phyloP scores from a whole-genome alignment of 2,329 filamentous ascomycete species.

The Aureobasidium sp. region DNA sequence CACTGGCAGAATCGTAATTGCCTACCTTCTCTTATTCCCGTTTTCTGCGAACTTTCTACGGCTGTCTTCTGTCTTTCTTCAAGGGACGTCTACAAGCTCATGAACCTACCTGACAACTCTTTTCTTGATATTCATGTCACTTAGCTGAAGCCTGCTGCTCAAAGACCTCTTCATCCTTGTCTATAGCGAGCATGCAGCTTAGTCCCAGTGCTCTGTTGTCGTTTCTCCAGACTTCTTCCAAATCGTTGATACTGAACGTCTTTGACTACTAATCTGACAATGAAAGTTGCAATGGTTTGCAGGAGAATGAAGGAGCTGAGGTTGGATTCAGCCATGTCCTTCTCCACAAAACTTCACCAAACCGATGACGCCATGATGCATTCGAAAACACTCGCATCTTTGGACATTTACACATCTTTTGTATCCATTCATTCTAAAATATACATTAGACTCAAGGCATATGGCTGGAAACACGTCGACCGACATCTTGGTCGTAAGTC shows the following conservation, averaged over 20 bases:
- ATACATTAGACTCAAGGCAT: not conserved
- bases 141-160: not conserved
- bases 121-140: not conserved
- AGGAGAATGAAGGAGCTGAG: not conserved
- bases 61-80: not conserved
- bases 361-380: constrained; percentile 9
- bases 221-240: no score
- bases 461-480: constrained; percentile 9
- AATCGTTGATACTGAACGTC: not conserved
- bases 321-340: not conserved
- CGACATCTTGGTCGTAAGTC: constrained; percentile 6
- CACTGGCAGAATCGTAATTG: not conserved
- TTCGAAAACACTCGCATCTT: not conserved
- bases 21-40: not conserved
- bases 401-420: not conserved
- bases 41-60: no score
- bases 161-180: not conserved
- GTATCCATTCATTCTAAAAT: not conserved
- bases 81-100: not conserved
- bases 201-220: not conserved
- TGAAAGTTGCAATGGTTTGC: not conserved
- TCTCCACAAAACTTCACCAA: not conserved
- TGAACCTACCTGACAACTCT: not conserved
- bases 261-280: not conserved
- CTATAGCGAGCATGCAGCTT: not conserved